Evolutionary conservation across 2,329 filamentous ascomycete species (phyloP).

Genomic region (Curvularia spicifera): DNA sequence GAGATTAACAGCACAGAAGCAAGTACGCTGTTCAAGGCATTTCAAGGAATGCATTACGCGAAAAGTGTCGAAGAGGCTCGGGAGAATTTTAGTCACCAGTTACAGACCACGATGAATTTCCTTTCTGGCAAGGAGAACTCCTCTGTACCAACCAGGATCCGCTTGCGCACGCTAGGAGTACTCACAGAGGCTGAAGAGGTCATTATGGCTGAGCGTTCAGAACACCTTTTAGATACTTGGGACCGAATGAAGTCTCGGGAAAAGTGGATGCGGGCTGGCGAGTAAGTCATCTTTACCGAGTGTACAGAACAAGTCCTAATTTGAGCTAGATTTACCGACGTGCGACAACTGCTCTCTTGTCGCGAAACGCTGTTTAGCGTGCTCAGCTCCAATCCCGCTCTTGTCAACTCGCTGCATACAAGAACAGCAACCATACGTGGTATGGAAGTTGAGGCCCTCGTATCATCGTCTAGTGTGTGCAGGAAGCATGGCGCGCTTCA

Average conservation of each 20-base stretch:
- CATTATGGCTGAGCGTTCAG: constrained; percentile 64
- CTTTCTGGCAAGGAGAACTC: constrained; percentile 37
- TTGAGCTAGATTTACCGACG: constrained; percentile 70
- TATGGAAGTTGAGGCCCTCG: constrained; percentile 76
- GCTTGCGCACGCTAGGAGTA: constrained; percentile 63
- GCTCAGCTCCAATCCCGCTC: constrained; percentile 70
- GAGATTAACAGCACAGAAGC: constrained; percentile 66
- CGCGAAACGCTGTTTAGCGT: constrained; percentile 83
- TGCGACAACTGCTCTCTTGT: constrained; percentile 80
- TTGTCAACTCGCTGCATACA: constrained; percentile 67
- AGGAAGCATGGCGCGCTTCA: constrained; percentile 82
- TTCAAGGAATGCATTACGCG: constrained; percentile 77
- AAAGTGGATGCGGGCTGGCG: constrained; percentile 81
- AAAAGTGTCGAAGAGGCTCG: constrained; percentile 62
- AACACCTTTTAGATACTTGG: constrained; percentile 68
- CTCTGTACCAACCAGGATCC: constrained; percentile 31
- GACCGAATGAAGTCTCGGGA: constrained; percentile 68
- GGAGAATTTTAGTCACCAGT: constrained; percentile 66
- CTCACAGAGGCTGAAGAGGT: constrained; percentile 84
- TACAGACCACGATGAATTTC: constrained; percentile 55
- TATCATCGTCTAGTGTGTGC: constrained; percentile 76
- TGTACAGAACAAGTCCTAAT: constrained; percentile 35
- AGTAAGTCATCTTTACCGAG: constrained; percentile 56
- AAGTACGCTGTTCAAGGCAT: constrained; percentile 77
- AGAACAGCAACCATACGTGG: constrained; percentile 69